A percentile compares a stretch with the other conserved stretches of the same genome.
These are phyloP conservation scores for Globisporangium orthogonon DNA, from an alignment of 352 stramenopile genomes.

Conservation along the genomic window DNA sequence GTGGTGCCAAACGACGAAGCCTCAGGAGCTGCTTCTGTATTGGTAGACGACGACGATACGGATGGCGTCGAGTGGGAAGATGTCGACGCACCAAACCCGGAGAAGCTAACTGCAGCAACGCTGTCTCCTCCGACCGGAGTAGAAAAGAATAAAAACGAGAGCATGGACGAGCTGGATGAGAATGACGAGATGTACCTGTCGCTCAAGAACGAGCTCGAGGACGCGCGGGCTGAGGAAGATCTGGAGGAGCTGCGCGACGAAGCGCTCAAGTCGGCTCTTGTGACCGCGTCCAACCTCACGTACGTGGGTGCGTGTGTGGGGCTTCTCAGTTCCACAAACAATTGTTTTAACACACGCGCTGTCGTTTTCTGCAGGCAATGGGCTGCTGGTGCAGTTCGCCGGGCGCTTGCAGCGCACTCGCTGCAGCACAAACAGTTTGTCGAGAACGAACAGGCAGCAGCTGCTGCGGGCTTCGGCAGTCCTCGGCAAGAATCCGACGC, in stretches of 20 bases:
- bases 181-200: constrained; percentile 45
- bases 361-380: constrained; percentile 41
- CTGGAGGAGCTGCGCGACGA: constrained; percentile 54
- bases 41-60: constrained; percentile 9
- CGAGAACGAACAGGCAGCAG: constrained; percentile 5
- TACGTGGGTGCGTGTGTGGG: constrained; percentile 13
- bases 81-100: constrained; percentile 4
- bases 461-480: not conserved
- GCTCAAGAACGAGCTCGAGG: constrained; percentile 64
- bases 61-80: constrained; percentile 57
- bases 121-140: not conserved
- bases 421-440: constrained; percentile 25
- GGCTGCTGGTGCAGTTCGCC: constrained; percentile 69
- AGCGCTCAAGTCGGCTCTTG: constrained; percentile 68
- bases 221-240: constrained; percentile 63
- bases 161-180: constrained; percentile 6
- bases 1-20: not conserved
- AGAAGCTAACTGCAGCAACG: not conserved
- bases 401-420: constrained; percentile 61
- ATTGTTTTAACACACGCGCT: too few relatives aligned
- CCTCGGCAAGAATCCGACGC: not conserved
- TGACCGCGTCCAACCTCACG: constrained; percentile 81
- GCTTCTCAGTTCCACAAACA: too few relatives aligned
- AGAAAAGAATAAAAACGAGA: constrained; percentile 5
- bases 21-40: not conserved